Base-by-base conservation (phyloP, 768 basidiomycete species). In the Lyophyllum shimeji region DNA sequence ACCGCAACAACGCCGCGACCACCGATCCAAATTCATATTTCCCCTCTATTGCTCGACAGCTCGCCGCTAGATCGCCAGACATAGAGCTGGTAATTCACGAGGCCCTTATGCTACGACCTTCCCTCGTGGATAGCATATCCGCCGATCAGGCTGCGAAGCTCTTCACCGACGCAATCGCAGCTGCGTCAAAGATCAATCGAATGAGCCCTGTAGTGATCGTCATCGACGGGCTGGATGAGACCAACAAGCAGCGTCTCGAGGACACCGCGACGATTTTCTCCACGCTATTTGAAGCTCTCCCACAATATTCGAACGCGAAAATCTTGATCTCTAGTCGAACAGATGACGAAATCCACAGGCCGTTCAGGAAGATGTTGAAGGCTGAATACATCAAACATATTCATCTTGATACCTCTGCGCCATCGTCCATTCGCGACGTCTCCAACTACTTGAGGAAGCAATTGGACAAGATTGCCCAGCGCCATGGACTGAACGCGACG, bases 181-280 rank as follows among this genome's bases (percentile, higher is more conserved):
- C 40, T 33, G 59, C 59, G 13, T 53, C 59, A 15, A 24, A 2
- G 17, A 33, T 54, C n/a, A 23, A 62, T 40, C 15, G 20, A 11
- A 37, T 37, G 34, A 48, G 33, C 9, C 60, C 63, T 3, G 59
- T 62, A 4, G 60, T 64, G 23, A 40, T 65, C 20, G 58, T 65
- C 33, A 64, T 65, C 18, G 63, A 65, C 20, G 64, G 58, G 7
- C 50, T 65, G 11, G 64, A 65, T 50, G 64, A 64, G 40, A 64
- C 64, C 1, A 46, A 60, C 18, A 44, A 23, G 25, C 31, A 23
- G 5, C 53, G 46, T 33, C 50, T 63, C 1, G 45, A 48, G 23
- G 29, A 47, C 18, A 62, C 57, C 7, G 60, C 59, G 12, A 50
- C 11, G 3, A 60, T 63, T 15, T 61, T 65, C 31, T 57, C 63